Base-by-base conservation (phyloP, 345 rosid species). In the Erucastrum elatum region DNA sequence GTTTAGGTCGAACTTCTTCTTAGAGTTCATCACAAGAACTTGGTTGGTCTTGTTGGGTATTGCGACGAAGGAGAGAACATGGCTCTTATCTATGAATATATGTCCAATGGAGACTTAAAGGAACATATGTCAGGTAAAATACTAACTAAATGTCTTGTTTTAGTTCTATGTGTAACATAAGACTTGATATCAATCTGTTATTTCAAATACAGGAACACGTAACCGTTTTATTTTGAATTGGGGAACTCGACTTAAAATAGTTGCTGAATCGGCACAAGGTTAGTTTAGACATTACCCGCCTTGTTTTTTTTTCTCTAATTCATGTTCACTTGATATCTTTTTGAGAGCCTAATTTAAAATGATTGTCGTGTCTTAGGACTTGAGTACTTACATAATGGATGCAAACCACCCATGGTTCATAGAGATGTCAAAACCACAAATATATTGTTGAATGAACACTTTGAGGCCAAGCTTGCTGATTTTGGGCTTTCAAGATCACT, bases 61-160 rank as follows among this genome's bases (percentile, higher is more conserved):
- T 87, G 90, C 51, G 74, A 84, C 68, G 89, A 87, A 25, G 70
- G 66, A 8, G 75, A 72, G 11, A 83, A 82, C 33, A 56, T 87
- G 71, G 87, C 80, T 51, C 72, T 88, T 13, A 71, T 90, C 31
- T 87, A 88, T 44, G 92, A 85, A 83, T 85, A 64, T 81, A 87
- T 90, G 94, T 85, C 85, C 0, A 74, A 77, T 74, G 94, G 94
- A 64, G 84, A 87, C 75, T 76, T 90, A 66, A 71, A 66, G 68
- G 80, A 85, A 30, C 81, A 83, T 65, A 70, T 80, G 46, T 30
- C 75, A 75, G 82, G 82, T 79, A 51, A 9, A 15, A 26, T 2
- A 1, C 2, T 44, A 16, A 70, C 6, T n/a, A 10, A 35, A 3
- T 35, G 26, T 51, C 0, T 41, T 71, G 6, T 41, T 78, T 31